Evolutionary conservation across 1,139 yeast species (phyloP), one percentile per base, ranked within the genome.

Genomic region (Suhomyces bolitotheri): DNA sequence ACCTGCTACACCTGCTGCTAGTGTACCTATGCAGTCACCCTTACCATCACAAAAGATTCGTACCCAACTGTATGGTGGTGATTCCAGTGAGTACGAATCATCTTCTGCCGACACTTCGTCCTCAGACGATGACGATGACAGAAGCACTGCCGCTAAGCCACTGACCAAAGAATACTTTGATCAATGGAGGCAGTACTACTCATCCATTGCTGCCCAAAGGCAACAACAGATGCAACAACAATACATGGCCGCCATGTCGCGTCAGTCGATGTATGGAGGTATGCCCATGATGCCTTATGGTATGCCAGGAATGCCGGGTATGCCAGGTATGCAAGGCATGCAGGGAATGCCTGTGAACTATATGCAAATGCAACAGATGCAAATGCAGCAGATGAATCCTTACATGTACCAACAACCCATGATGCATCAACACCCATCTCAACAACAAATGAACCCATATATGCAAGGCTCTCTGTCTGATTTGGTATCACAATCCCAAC

Each of bases 151-250:
- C 7, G 12, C 38, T 20, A 43, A 33, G 26, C 46, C 27, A 28
- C 46, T 24, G 53, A 51, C 24, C 49, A 51, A 35, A 45, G 50
- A 25, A 47, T 54, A 55, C 34, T 56, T 56, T 27, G 61, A 58
- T 29, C 61, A 57, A 44, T 60, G 63, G 62, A 55, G 53, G 41
- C 54, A 50, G 27, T 59, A 58, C 37, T 59, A 58, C 39, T 58
- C 60, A 19, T 37, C 47, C 11, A 39, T 59, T 10, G 62, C 62
- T 12, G 44, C 45, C 16, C 58, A 55, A 29, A 58, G 58, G 32
- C 58, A 56, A 31, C 51, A 51, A 30, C 44, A 41, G 27, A 36
- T 38, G 35, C 41, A 36, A 12, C 44, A 40, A 16, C 46, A 43
- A 27, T 33, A 33, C 21, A 41, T 34, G 43, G 40, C 40, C 14